Percentiles rank a stretch among this genome's conserved stretches.
These are phyloP conservation scores for Pseudocercospora vitis DNA, from an alignment of 2,329 filamentous ascomycete species.

Conservation along the genomic window DNA sequence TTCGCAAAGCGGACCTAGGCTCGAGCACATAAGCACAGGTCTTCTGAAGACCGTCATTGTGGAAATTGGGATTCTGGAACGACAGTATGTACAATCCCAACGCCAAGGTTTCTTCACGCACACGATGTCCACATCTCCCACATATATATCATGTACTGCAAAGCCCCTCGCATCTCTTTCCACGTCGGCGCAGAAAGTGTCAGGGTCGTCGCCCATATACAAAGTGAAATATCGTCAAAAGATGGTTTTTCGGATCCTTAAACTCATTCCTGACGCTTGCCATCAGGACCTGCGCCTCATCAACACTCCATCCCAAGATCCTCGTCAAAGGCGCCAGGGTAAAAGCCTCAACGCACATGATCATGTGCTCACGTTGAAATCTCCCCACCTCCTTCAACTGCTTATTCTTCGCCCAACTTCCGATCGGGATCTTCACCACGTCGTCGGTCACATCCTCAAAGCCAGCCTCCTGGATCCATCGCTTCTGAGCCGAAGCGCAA, in stretches of 20 bases:
- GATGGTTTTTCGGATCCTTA: constrained; percentile 18
- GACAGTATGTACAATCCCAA: constrained; percentile 58
- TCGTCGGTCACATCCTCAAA: constrained; percentile 25
- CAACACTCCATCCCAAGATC: constrained; percentile 40
- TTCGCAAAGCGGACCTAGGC: constrained; percentile 61
- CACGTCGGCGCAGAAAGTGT: too few species aligned
- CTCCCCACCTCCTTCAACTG: constrained; percentile 22
- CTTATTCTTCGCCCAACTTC: constrained; percentile 25
- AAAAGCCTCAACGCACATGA: constrained; percentile 33
- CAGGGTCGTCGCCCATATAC: constrained; percentile 19
- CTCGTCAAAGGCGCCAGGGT: constrained; percentile 43
- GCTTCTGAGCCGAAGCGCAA: constrained; percentile 17
- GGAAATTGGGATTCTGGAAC: too few species aligned
- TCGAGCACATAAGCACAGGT: constrained; percentile 53
- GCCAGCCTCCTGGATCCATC: constrained; percentile 21
- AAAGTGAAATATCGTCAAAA: constrained; percentile 20
- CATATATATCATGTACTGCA: neutral
- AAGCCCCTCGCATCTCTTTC: too few species aligned
- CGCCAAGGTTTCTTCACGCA: too few species aligned
- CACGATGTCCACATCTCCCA: too few species aligned
- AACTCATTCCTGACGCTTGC: constrained; percentile 21
- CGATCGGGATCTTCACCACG: constrained; percentile 18
- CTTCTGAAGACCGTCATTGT: too few species aligned
- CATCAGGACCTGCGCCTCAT: constrained; percentile 22
- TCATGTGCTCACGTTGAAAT: constrained; percentile 24